Base-by-base conservation (phyloP, 1,284 basidiomycete genomes). In the Trametes pubescens region DNA sequence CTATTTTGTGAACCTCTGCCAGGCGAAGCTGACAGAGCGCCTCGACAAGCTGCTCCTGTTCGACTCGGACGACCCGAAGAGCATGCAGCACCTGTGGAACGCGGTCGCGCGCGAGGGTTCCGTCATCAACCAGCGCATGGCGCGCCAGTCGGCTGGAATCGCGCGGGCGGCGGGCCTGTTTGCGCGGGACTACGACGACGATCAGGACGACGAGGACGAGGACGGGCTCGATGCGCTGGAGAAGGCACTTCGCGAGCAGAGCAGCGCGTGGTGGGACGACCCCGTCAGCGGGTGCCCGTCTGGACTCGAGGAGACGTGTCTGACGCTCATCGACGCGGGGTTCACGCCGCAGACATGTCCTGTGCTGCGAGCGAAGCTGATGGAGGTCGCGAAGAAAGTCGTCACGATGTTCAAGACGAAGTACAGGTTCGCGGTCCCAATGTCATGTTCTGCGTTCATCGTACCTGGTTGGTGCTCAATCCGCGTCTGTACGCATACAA, bases 241-340 rank as follows among this genome's bases (percentile, higher is more conserved):
- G 22, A 57, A 55, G 18, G 65, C 62, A 21, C 40, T 64, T 1
- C 26, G 46, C 1, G 67, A 72, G 34, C 49, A 62, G 54, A 72
- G 72, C 34, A 73, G 55, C 40, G 74, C 74, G 10, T 75, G 74
- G 78, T 79, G 77, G 78, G 74, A 70, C 3, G 81, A 83, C 59
- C 74, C 75, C 2, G 70, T 77, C 43, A 81, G 80, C 61, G 81
- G 81, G 1, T 76, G 70, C 38, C 81, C 81, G 0, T 79, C 80
- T 0, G 72, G 76, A 14, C 65, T 83, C 10, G 79, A 80, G 43
- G 81, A 83, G 67, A 80, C 77, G 0, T 75, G 75, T 10, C 68
- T 80, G 71, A 59, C 49, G 2, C 69, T 81, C 9, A 61, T 81
- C 0, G 78, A 79, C 54, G 65, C 80, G 10, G 81, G 81, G 0